Evolutionary conservation across 2,329 filamentous ascomycete species (phyloP).

Genomic region (Penicillium sp.): DNA sequence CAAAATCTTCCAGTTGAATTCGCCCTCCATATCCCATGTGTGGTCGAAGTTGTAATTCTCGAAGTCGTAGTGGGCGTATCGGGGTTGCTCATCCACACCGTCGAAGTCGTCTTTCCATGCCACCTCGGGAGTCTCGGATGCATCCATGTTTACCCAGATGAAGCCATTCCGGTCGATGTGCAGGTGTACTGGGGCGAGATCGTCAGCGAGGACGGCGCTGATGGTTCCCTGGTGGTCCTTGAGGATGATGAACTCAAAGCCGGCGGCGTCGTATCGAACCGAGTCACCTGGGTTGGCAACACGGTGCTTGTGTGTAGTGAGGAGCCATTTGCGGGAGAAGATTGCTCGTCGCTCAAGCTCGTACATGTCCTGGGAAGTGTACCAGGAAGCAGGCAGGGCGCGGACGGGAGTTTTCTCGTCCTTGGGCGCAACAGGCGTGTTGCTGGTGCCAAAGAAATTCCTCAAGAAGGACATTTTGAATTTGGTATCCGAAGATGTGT

Average conservation of each 20-base stretch:
- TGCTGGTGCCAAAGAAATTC: conserved; percentile 31
- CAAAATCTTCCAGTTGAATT: conserved; percentile 63
- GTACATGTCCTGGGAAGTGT: conserved; percentile 56
- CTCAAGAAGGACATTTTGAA: conserved; percentile 29
- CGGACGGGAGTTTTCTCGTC: conserved; percentile 35
- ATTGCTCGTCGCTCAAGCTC: conserved; percentile 47
- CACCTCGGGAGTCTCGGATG: conserved; percentile 47
- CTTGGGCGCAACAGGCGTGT: conserved; percentile 15
- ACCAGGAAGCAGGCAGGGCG: conserved; percentile 53
- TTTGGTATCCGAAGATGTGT: neutral
- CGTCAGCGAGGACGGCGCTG: conserved; percentile 51
- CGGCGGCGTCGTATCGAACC: conserved; percentile 55
- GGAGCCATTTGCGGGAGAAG: conserved; percentile 21
- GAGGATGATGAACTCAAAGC: conserved; percentile 56
- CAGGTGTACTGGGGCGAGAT: conserved; percentile 56
- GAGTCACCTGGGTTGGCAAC: conserved; percentile 57
- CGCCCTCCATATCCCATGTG: conserved; percentile 58
- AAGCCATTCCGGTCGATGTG: conserved; percentile 58
- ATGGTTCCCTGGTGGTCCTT: conserved; percentile 54
- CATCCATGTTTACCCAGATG: conserved; percentile 61
- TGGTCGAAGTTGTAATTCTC: conserved; percentile 61
- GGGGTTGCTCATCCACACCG: conserved; percentile 50
- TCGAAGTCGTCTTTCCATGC: conserved; percentile 57
- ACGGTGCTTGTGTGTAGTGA: conserved; percentile 33
- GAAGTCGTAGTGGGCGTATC: conserved; percentile 53